A percentile compares a stretch with the other conserved stretches of the same genome.
Evolutionary conservation across 352 stramenopile species (phyloP).

Genomic region (Aphanomyces stellatus): DNA sequence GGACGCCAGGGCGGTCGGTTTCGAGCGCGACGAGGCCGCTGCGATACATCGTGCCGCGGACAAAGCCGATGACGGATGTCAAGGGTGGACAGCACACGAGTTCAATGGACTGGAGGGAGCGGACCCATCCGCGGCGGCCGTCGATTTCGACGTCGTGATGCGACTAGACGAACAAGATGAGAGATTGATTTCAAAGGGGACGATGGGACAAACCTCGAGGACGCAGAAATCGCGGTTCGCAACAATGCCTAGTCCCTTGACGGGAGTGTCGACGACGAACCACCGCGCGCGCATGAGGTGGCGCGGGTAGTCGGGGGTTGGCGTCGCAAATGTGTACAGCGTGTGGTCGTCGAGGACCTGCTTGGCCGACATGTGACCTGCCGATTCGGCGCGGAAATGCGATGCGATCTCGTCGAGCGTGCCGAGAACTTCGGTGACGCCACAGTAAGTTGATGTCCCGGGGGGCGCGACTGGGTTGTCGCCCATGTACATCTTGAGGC

Average conservation of each 20-base stretch:
- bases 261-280: constrained; percentile 62
- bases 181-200: background rate
- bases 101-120: constrained; percentile 70
- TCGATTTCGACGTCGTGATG: constrained; percentile 72
- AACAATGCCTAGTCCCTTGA: constrained; percentile 31
- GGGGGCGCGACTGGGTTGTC: background rate
- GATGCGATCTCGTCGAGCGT: constrained; percentile 68
- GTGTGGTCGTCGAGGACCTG: constrained; percentile 69
- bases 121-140: constrained; percentile 63
- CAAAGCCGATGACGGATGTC: constrained; percentile 46
- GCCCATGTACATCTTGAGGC: background rate
- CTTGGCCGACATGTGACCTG: constrained; percentile 3
- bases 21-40: constrained; percentile 7
- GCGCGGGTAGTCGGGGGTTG: constrained; percentile 50
- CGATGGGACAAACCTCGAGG: constrained; percentile 23
- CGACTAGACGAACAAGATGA: constrained; percentile 26
- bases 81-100: constrained; percentile 59
- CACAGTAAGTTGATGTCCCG: background rate
- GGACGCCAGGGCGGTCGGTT: constrained; percentile 7
- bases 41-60: constrained; percentile 25
- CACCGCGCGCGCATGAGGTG: constrained; percentile 75
- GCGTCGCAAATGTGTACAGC: constrained; percentile 38
- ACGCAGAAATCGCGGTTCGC: constrained; percentile 74
- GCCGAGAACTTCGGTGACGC: constrained; percentile 9
- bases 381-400: constrained; percentile 61